Conservation (phyloP, 2,329 filamentous ascomycete genomes). For the Pseudocercospora ulei region DNA sequence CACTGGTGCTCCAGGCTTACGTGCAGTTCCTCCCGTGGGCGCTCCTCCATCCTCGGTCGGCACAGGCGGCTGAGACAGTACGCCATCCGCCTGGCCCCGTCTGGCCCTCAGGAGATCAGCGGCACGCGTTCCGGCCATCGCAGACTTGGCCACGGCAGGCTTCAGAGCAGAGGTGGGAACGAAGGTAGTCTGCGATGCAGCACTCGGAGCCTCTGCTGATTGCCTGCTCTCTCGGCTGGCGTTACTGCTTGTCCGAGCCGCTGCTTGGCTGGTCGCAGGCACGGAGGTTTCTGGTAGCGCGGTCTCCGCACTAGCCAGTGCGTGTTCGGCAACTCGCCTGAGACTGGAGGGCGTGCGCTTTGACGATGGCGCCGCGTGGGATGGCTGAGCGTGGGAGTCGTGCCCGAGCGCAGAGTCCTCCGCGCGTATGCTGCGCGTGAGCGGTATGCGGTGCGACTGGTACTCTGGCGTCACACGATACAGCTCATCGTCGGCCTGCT, state of each 20-base stretch:
- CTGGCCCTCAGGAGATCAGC: neutral
- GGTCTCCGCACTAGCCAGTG: neutral
- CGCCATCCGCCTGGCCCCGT: neutral
- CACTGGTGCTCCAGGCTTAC: too few relatives aligned
- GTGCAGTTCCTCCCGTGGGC: too few relatives aligned
- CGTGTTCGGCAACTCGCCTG: conserved; percentile 4
- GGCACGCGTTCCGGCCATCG: neutral
- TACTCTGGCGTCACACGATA: conserved; percentile 21
- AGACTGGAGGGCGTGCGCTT: conserved; percentile 11
- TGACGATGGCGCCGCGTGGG: neutral
- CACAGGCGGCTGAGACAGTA: neutral
- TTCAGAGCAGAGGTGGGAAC: conserved; percentile 7
- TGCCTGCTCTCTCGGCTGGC: neutral
- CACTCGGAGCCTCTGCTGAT: neutral
- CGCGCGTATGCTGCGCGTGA: too few relatives aligned
- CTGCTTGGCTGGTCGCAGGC: neutral
- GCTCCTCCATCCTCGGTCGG: too few relatives aligned
- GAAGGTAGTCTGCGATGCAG: conserved; percentile 10
- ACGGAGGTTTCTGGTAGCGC: neutral
- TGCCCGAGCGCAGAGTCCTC: too few relatives aligned
- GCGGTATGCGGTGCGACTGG: conserved; percentile 3
- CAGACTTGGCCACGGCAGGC: neutral
- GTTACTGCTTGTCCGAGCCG: neutral
- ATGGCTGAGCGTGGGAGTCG: too few relatives aligned
- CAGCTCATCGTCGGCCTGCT: conserved; percentile 14